These are phyloP conservation scores for Lachnellula occidentalis DNA, from an alignment of 2,329 filamentous ascomycete genomes.

Conservation along the genomic window DNA sequence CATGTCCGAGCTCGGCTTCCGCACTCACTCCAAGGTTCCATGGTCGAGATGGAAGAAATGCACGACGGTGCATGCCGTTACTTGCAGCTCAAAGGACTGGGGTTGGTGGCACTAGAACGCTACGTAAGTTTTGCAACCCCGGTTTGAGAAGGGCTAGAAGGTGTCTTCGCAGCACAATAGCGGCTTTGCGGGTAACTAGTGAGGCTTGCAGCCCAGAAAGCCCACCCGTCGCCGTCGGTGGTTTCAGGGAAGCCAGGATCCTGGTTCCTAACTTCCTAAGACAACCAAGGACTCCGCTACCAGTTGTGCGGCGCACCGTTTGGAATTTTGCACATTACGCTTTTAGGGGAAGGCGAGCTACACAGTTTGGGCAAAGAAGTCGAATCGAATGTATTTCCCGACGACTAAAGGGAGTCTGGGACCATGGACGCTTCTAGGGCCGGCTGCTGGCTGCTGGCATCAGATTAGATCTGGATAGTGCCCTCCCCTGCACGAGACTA, in stretches of 20 bases:
- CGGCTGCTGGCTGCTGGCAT: not conserved
- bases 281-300: conserved; percentile 3
- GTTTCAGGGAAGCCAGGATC: conserved; percentile 19
- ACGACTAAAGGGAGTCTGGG: too few relatives aligned
- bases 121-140: conserved; percentile 11
- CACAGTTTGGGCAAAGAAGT: too few relatives aligned
- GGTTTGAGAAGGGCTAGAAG: conserved; percentile 19
- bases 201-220: conserved; percentile 1
- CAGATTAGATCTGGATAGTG: conserved; percentile 8
- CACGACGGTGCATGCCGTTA: not conserved
- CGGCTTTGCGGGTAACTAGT: conserved; percentile 10
- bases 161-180: not conserved
- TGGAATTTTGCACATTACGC: not conserved
- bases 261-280: conserved; percentile 1
- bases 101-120: not conserved
- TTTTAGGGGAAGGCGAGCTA: not conserved
- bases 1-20: conserved; percentile 1
- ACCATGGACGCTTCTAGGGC: not conserved
- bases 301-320: not conserved
- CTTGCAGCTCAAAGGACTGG: not conserved
- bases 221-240: conserved; percentile 2
- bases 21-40: not conserved
- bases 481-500: not conserved
- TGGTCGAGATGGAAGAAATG: too few relatives aligned
- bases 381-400: too few relatives aligned